Percentiles rank a stretch among this genome's conserved stretches.
Evolutionary conservation across 225 moss, liverwort and hornwort species (phyloP).

Genomic region (Neckera pumila): DNA sequence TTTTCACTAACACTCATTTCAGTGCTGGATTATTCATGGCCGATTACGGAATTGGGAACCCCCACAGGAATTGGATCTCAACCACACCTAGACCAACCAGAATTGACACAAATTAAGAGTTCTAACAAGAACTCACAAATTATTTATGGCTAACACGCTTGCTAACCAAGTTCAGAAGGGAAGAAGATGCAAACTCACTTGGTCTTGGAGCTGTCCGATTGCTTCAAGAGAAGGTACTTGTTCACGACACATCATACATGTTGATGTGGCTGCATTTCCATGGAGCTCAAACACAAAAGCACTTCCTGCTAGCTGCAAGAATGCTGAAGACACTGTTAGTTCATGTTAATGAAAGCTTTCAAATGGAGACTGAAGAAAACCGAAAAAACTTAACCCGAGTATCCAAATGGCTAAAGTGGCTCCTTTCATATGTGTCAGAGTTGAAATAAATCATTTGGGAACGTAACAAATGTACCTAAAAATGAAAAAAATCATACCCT

Average conservation of each 20-base stretch:
- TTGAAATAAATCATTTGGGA: neutral
- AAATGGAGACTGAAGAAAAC: neutral
- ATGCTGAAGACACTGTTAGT: neutral
- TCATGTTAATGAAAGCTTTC: neutral
- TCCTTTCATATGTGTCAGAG: neutral
- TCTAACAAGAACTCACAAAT: neutral
- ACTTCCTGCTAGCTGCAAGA: conserved; percentile 29
- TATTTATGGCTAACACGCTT: neutral
- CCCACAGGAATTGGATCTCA: neutral
- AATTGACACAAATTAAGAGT: neutral
- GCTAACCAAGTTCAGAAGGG: neutral
- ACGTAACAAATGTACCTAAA: neutral
- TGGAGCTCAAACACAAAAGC: conserved; percentile 25
- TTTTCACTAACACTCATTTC: neutral
- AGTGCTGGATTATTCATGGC: neutral
- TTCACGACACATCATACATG: conserved; percentile 30
- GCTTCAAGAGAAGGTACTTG: conserved; percentile 11
- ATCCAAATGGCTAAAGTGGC: neutral
- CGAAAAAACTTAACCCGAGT: neutral
- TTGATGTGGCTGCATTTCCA: conserved; percentile 27
- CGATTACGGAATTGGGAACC: neutral
- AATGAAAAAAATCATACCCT: neutral
- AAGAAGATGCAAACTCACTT: conserved; percentile 1
- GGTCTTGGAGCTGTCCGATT: conserved; percentile 17
- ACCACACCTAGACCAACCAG: neutral